phyloP scores from a whole-genome alignment of 257 asterid species.

The Scutellaria barbata region DNA sequence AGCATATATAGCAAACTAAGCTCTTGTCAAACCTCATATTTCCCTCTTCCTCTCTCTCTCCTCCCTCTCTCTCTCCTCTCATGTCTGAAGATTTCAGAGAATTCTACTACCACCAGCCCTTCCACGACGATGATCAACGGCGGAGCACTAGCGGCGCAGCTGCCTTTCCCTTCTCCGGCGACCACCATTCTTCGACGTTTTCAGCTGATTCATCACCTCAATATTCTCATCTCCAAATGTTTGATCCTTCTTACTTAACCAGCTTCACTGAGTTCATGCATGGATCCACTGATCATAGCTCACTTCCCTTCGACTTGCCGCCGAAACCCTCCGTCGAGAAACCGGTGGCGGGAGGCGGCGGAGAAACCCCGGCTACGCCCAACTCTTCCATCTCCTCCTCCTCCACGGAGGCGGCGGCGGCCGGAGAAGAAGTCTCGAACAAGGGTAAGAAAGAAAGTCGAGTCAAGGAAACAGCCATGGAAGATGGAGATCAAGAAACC shows the following conservation, averaged over 20 bases:
- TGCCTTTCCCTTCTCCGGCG: slow-evolving; percentile 33
- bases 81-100: slow-evolving; percentile 50
- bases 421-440: slow-evolving; percentile 35
- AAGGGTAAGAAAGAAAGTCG: slow-evolving; percentile 46
- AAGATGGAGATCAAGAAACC: slow-evolving; percentile 46
- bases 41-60: slow-evolving; percentile 24
- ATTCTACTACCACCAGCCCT: slow-evolving; percentile 39
- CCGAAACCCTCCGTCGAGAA: slow-evolving; percentile 31
- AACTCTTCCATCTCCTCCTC: slow-evolving; percentile 60
- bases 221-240: slow-evolving; percentile 34
- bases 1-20: slow-evolving; percentile 41
- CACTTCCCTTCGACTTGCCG: slow-evolving; percentile 39
- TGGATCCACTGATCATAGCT: slow-evolving; percentile 45
- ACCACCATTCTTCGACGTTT: slow-evolving; percentile 18
- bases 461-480: slow-evolving; percentile 32
- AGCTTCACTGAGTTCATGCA: slow-evolving; percentile 50
- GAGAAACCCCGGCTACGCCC: slow-evolving; percentile 61
- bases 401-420: slow-evolving; percentile 57
- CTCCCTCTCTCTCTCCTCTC: background rate
- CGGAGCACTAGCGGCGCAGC: slow-evolving; percentile 5
- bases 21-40: slow-evolving; percentile 44
- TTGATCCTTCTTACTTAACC: slow-evolving; percentile 46
- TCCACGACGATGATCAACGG: slow-evolving; percentile 34
- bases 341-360: slow-evolving; percentile 28
- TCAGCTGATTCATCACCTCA: slow-evolving; percentile 24